These are phyloP conservation scores for Sporisorium scitamineum DNA, from an alignment of 1,284 basidiomycete genomes.

Conservation along the genomic window DNA sequence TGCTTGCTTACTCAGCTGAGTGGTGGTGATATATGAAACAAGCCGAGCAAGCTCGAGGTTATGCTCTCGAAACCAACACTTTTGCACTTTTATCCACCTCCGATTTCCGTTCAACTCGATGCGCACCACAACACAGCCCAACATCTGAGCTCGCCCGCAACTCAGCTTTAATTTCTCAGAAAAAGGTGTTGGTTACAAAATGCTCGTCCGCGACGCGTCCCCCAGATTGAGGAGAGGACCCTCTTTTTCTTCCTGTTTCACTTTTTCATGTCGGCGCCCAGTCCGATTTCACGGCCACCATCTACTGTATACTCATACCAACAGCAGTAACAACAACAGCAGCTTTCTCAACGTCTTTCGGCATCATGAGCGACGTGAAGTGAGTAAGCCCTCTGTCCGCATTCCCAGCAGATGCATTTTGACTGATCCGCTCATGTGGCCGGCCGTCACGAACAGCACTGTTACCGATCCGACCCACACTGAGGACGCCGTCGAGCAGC, in stretches of 20 bases:
- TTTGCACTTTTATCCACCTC: conserved; percentile 11
- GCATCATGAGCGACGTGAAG: conserved; percentile 18
- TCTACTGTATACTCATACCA: neutral
- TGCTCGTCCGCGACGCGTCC: neutral
- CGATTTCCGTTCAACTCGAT: conserved; percentile 14
- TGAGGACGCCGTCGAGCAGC: conserved; percentile 15
- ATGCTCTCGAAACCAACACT: conserved; percentile 18
- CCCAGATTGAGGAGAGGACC: neutral
- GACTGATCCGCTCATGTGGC: neutral
- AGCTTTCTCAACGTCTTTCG: neutral
- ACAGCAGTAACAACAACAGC: conserved; percentile 1
- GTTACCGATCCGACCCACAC: neutral
- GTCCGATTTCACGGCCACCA: neutral
- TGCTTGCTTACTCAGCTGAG: neutral
- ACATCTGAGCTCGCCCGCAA: neutral
- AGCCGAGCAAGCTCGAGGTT: neutral
- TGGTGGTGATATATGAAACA: conserved; percentile 3
- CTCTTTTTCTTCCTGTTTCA: neutral
- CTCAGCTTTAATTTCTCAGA: neutral
- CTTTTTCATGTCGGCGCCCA: neutral
- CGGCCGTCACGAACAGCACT: conserved; percentile 10
- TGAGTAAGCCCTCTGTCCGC: neutral
- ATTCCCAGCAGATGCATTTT: neutral
- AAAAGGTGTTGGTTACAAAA: conserved; percentile 5
- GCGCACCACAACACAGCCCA: neutral